phyloP scores from a whole-genome alignment of 2,329 filamentous ascomycete species.

The Hyphodiscus sp. region DNA sequence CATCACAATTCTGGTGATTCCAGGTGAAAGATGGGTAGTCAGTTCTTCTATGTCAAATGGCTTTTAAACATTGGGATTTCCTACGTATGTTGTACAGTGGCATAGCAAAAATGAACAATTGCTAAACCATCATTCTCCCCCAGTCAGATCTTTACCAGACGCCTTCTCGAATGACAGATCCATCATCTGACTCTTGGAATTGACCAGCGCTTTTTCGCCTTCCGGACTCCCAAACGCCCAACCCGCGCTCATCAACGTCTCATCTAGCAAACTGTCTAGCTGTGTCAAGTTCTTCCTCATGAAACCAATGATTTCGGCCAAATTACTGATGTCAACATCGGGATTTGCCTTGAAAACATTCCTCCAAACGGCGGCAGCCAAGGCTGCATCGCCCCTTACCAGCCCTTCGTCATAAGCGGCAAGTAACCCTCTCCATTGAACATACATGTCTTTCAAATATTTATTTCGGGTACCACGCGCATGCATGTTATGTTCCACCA shows the following conservation, averaged over 20 bases:
- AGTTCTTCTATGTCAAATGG: too few relatives aligned
- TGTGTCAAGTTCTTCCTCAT: slow-evolving; percentile 50
- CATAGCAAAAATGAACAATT: neutral
- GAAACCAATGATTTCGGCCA: slow-evolving; percentile 58
- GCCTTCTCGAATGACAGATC: slow-evolving; percentile 29
- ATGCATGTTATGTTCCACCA: slow-evolving; percentile 65
- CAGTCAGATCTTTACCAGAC: slow-evolving; percentile 25
- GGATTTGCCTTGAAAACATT: slow-evolving; percentile 78
- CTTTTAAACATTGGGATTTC: too few relatives aligned
- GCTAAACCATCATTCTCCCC: slow-evolving; percentile 1
- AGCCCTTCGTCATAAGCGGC: slow-evolving; percentile 81
- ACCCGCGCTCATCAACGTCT: slow-evolving; percentile 39
- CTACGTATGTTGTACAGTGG: neutral
- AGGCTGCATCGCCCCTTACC: slow-evolving; percentile 66
- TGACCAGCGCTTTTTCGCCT: slow-evolving; percentile 32
- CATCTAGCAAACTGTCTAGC: slow-evolving; percentile 47
- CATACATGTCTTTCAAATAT: slow-evolving; percentile 80
- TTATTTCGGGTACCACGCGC: slow-evolving; percentile 53
- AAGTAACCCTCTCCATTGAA: slow-evolving; percentile 85
- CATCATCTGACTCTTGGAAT: slow-evolving; percentile 34
- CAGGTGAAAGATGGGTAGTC: too few relatives aligned
- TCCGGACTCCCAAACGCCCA: slow-evolving; percentile 45
- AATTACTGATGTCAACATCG: slow-evolving; percentile 52
- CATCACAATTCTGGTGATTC: too few relatives aligned
- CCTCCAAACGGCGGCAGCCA: slow-evolving; percentile 83